Percentiles rank a stretch among this genome's conserved stretches.
Conservation (phyloP, 2,329 filamentous ascomycete species). For the Intubia oerlemansii region DNA sequence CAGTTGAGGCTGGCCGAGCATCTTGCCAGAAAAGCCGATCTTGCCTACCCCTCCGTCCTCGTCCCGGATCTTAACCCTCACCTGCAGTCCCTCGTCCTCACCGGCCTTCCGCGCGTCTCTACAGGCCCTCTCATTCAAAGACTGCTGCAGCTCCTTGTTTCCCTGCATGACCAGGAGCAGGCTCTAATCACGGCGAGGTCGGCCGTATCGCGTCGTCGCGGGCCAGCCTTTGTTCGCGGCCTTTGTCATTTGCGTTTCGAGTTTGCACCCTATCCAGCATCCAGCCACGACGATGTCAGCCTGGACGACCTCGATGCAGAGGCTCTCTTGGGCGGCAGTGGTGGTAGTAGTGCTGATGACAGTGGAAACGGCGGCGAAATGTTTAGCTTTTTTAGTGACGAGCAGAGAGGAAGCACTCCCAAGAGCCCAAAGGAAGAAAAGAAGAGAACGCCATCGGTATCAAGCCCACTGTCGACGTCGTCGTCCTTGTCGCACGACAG, state of each 20-base stretch:
- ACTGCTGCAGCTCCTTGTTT: conserved; percentile 24
- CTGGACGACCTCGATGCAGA: conserved; percentile 18
- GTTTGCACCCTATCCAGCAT: conserved; percentile 23
- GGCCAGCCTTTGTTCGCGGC: conserved; percentile 23
- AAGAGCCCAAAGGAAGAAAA: too few relatives aligned
- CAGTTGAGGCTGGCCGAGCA: conserved; percentile 16
- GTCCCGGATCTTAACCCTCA: conserved; percentile 35
- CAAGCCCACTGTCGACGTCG: too few relatives aligned
- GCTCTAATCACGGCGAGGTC: conserved; percentile 15
- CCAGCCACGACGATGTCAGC: conserved; percentile 11
- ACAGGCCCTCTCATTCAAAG: conserved; percentile 24
- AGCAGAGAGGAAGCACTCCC: too few relatives aligned
- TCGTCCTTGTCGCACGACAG: too few relatives aligned
- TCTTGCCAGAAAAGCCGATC: conserved; percentile 20
- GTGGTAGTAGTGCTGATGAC: too few relatives aligned
- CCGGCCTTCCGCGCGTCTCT: conserved; percentile 30
- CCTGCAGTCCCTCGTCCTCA: conserved; percentile 29
- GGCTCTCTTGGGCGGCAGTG: conserved; percentile 19
- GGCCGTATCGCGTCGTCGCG: conserved; percentile 12
- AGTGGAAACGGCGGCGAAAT: conserved; percentile 13
- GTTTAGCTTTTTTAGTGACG: conserved; percentile 24
- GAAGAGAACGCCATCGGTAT: too few relatives aligned
- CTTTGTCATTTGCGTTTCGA: conserved; percentile 33
- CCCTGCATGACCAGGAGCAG: conserved; percentile 26
- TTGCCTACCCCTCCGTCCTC: conserved; percentile 25